These are phyloP conservation scores for Gossypium anomalum DNA, from an alignment of 345 rosid species.

Conservation along the genomic window DNA sequence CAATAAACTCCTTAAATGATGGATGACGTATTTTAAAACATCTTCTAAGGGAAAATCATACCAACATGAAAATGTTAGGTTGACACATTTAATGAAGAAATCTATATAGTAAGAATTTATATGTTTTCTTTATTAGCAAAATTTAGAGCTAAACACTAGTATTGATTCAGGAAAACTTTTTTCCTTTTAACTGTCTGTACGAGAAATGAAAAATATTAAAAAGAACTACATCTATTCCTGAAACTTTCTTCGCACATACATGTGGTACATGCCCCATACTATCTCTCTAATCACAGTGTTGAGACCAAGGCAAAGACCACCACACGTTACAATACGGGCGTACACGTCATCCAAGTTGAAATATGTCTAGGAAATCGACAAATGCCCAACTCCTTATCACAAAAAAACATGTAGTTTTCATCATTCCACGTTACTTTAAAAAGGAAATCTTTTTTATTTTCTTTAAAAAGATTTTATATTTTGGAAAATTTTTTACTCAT, in stretches of 20 bases:
- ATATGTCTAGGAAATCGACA: neutral
- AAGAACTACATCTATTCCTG: neutral
- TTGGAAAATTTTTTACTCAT: no score
- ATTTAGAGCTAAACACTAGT: neutral
- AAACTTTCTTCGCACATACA: neutral
- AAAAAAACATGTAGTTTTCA: no score
- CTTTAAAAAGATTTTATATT: no score
- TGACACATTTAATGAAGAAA: neutral
- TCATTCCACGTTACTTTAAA: no score
- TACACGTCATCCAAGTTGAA: neutral
- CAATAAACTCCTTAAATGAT: neutral
- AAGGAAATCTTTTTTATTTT: no score
- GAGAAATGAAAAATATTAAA: no score
- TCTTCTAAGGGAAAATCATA: neutral
- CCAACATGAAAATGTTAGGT: neutral
- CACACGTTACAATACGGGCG: neutral
- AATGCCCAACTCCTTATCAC: neutral
- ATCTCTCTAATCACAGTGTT: neutral
- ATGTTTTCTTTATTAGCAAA: neutral
- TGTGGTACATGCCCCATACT: neutral
- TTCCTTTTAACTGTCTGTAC: no score
- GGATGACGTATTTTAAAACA: neutral
- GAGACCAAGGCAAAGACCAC: neutral
- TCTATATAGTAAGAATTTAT: neutral
- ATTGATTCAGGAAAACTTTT: neutral